A percentile compares a stretch with the other conserved stretches of the same genome.
Conservation (phyloP, 169 alveolate species). For the Babesia bovis region DNA sequence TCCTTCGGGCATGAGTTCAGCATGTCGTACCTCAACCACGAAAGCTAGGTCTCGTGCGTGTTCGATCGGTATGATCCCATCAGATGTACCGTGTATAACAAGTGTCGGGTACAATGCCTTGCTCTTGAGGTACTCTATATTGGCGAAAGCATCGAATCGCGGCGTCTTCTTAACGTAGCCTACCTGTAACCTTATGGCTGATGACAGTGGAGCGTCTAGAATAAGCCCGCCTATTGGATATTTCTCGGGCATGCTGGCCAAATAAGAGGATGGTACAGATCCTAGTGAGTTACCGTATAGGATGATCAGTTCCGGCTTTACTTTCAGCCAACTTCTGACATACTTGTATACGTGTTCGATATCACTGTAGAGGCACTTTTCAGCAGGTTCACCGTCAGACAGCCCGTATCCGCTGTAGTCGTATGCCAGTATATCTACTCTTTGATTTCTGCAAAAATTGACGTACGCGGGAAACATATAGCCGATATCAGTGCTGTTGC, state of each 20-base stretch:
- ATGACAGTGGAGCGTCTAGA: conserved; percentile 85
- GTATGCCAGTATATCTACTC: conserved; percentile 81
- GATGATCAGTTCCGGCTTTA: conserved; percentile 73
- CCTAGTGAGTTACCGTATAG: conserved; percentile 89
- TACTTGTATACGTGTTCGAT: conserved; percentile 74
- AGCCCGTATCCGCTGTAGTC: conserved; percentile 92
- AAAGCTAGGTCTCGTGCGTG: conserved; percentile 61
- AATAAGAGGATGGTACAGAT: conserved; percentile 84
- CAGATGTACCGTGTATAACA: conserved; percentile 73
- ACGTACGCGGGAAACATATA: conserved; percentile 63
- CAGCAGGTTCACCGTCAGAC: conserved; percentile 80
- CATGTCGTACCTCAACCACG: conserved; percentile 27
- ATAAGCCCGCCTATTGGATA: conserved; percentile 85
- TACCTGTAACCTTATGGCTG: conserved; percentile 81
- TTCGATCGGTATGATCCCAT: conserved; percentile 61
- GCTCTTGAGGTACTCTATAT: conserved; percentile 68
- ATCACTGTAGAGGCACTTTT: conserved; percentile 70
- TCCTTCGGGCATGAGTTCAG: conserved; percentile 2
- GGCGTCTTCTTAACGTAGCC: conserved; percentile 63
- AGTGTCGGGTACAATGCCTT: conserved; percentile 50
- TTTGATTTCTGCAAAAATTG: conserved; percentile 59
- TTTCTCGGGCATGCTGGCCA: conserved; percentile 56
- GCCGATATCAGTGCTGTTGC: conserved; percentile 90
- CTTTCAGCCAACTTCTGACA: conserved; percentile 53
- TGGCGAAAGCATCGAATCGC: conserved; percentile 78